Evolutionary conservation across 176 grass and related monocot genomes (phyloP).

Genomic region (Oryza officinalis): DNA sequence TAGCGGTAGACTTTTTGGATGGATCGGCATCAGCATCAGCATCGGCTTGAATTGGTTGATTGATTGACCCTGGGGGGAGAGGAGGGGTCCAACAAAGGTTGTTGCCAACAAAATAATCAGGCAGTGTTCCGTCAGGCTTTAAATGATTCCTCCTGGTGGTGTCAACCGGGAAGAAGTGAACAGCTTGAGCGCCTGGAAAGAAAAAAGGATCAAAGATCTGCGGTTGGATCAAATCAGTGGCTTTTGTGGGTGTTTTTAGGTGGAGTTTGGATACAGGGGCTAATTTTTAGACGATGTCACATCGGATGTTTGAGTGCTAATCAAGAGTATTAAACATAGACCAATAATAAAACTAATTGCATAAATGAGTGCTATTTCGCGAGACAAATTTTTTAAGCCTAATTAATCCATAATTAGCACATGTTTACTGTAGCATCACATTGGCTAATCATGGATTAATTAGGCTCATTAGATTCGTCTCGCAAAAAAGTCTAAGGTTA

Average conservation of each 20-base stretch:
- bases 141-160: not conserved
- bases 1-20: not conserved
- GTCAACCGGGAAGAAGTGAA: not conserved
- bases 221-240: not conserved
- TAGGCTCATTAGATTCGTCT: no score
- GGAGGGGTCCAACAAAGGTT: constrained; percentile 21
- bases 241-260: not conserved
- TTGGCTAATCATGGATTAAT: no score
- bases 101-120: constrained; percentile 8
- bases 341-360: no score
- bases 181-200: not conserved
- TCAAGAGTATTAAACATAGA: no score
- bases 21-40: not conserved
- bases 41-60: not conserved
- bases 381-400: no score
- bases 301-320: no score
- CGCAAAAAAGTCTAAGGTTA: no score
- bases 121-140: not conserved
- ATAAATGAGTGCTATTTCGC: no score
- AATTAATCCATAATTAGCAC: no score
- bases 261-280: no score
- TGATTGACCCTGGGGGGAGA: not conserved
- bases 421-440: no score
- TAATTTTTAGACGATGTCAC: no score
- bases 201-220: not conserved